Conservation (phyloP, 2,329 filamentous ascomycete genomes). For the Xylariales sp. region DNA sequence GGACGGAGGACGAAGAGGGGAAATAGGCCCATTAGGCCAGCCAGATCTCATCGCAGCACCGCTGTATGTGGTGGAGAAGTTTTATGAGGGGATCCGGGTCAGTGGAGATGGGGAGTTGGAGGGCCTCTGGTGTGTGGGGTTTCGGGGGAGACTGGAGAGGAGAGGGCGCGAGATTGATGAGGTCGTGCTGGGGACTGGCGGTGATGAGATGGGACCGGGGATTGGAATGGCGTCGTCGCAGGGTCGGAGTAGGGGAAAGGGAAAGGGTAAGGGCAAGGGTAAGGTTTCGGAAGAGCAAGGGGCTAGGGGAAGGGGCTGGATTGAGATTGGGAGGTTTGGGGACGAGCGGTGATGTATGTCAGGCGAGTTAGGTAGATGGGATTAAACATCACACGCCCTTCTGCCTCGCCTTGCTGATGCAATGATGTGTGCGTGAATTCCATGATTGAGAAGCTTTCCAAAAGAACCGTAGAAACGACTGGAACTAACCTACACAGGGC, state of each 20-base stretch:
- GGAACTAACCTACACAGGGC: too few relatives aligned
- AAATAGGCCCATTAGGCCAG: slow-evolving; percentile 11
- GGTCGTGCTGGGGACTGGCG: not conserved
- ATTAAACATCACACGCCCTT: too few relatives aligned
- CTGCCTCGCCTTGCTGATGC: too few relatives aligned
- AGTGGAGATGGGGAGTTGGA: slow-evolving; percentile 21
- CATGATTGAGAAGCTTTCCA: too few relatives aligned
- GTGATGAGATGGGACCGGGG: not conserved
- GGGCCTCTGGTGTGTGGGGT: slow-evolving; percentile 20
- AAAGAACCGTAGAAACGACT: too few relatives aligned
- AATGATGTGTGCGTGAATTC: too few relatives aligned
- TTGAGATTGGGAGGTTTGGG: slow-evolving; percentile 20
- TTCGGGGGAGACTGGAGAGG: slow-evolving; percentile 17
- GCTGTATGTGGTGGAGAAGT: slow-evolving; percentile 21
- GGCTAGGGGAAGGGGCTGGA: slow-evolving; percentile 22
- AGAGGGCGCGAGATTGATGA: slow-evolving; percentile 14
- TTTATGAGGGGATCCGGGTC: slow-evolving; percentile 18
- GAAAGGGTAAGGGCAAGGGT: too few relatives aligned
- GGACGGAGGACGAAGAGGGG: too few relatives aligned
- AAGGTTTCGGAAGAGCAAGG: too few relatives aligned
- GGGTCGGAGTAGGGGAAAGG: not conserved
- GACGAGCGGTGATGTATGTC: not conserved
- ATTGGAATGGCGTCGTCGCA: not conserved
- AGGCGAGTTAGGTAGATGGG: too few relatives aligned
- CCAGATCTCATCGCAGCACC: slow-evolving; percentile 25